These are phyloP conservation scores for Tricholoma sp. DNA, from an alignment of 768 basidiomycete genomes.

Conservation along the genomic window DNA sequence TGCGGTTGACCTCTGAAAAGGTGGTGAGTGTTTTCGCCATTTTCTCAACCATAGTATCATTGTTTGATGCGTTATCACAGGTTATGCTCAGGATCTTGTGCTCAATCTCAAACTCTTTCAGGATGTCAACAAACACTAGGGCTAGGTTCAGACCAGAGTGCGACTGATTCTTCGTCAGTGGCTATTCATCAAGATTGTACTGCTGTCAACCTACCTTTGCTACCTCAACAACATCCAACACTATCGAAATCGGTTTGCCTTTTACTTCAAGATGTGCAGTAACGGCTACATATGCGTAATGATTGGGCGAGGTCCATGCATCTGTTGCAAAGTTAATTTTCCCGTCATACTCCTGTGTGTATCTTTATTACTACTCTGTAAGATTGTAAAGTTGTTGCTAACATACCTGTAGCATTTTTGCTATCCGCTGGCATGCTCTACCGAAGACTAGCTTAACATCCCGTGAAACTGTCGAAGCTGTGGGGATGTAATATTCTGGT, in stretches of 20 bases:
- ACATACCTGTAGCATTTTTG: slow-evolving; percentile 7
- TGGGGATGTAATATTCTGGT: neutral
- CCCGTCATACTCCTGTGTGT: slow-evolving; percentile 1
- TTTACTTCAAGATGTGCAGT: neutral
- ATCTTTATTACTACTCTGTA: neutral
- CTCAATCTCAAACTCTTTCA: too few species aligned
- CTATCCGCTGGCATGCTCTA: neutral
- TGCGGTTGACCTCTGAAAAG: too few species aligned
- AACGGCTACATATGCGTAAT: neutral
- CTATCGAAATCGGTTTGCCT: neutral
- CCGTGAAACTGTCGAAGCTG: neutral
- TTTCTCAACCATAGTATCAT: too few species aligned
- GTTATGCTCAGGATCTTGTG: too few species aligned
- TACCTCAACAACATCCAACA: too few species aligned
- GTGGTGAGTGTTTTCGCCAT: neutral
- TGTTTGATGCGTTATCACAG: too few species aligned
- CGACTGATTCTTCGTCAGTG: too few species aligned
- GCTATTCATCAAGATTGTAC: neutral
- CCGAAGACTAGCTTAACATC: slow-evolving; percentile 6
- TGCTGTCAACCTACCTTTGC: neutral
- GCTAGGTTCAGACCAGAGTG: too few species aligned
- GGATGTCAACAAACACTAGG: too few species aligned
- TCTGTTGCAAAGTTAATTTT: neutral
- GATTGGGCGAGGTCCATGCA: neutral
- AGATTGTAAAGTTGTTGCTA: neutral